Base-by-base conservation (phyloP, 805 yeast species). In the baker's yeast (Saccharomyces cerevisiae) region DNA sequence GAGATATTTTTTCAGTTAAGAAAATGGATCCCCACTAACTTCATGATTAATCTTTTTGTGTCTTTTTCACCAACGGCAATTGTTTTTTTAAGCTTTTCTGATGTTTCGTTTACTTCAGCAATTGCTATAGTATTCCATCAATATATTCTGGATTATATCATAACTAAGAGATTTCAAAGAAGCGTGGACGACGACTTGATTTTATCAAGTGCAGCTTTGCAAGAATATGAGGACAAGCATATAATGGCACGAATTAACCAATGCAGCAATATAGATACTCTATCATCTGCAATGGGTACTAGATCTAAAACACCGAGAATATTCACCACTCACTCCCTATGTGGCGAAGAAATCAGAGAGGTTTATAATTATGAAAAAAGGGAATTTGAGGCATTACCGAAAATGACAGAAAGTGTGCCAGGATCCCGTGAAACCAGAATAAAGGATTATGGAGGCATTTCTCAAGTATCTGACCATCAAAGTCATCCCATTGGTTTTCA, bases 11-110 rank as follows among this genome's bases (percentile, higher is more conserved):
- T 85, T 81, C 78, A 80, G 54, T 65, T 87, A 46, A 71, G 70
- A 21, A 78, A 85, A 50, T 87, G 95, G 95, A 73, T 75, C 47
- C 92, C 92, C 0, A 76, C 85, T 0, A 74, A 74, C 57, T 83
- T 84, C 64, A 76, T 76, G 31, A 71, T 85, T 5, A 69, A 73
- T 49, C 59, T 85, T 2, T 74, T 79, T 29, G 72, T 80, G 2
- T 67, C 79, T 1, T 82, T 82, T 57, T 82, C 88, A 6, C 94
- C 95, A 0, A 63, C 82, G 9, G 78, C 76, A 49, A 58, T 80
- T 8, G 52, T 76, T 2, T 68, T 78, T n/a, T 67, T 81, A 52
- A 69, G 74, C 57, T 56, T 70, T 24, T 59, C 73, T 0, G 68
- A 73, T 0, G 73, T 73, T 1, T 61, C 76, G 1, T 69, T 77